Evolutionary conservation across 164 flowering plant species (phyloP).

Genomic region (Houttuynia cordata): DNA sequence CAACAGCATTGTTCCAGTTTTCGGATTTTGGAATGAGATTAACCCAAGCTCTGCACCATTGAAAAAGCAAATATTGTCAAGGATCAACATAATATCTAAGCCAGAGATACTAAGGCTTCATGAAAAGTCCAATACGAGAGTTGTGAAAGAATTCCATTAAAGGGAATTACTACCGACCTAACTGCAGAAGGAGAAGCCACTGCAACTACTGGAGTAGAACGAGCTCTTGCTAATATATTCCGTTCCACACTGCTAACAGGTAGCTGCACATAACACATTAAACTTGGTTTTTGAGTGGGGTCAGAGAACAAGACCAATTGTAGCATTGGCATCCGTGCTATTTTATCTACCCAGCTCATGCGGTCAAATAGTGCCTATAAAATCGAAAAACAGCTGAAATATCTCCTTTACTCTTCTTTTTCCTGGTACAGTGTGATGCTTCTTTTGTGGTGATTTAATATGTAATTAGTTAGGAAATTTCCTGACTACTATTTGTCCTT

Average conservation of each 20-base stretch:
- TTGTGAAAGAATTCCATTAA: too few species aligned
- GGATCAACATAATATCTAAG: neutral
- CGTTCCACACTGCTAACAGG: conserved; percentile 62
- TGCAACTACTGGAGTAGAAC: conserved; percentile 69
- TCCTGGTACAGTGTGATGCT: too few species aligned
- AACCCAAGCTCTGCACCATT: conserved; percentile 60
- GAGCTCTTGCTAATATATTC: conserved; percentile 41
- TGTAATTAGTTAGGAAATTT: too few species aligned
- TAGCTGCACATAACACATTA: conserved; percentile 44
- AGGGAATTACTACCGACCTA: conserved; percentile 24
- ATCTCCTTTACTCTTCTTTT: too few species aligned
- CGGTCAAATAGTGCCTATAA: too few species aligned
- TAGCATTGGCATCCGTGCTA: too few species aligned
- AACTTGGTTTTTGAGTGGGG: too few species aligned
- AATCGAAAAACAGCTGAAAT: too few species aligned
- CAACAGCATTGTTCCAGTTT: conserved; percentile 60
- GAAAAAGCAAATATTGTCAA: neutral
- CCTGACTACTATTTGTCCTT: too few species aligned
- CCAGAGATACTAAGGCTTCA: neutral
- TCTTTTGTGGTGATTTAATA: too few species aligned
- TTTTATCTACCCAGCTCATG: too few species aligned
- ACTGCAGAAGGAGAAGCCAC: conserved; percentile 93
- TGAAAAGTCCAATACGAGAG: neutral
- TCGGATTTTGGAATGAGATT: conserved; percentile 40
- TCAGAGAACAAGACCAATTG: too few species aligned